Evolutionary conservation across 139 green algal species (phyloP).

Genomic region (Asterochloris sp.): DNA sequence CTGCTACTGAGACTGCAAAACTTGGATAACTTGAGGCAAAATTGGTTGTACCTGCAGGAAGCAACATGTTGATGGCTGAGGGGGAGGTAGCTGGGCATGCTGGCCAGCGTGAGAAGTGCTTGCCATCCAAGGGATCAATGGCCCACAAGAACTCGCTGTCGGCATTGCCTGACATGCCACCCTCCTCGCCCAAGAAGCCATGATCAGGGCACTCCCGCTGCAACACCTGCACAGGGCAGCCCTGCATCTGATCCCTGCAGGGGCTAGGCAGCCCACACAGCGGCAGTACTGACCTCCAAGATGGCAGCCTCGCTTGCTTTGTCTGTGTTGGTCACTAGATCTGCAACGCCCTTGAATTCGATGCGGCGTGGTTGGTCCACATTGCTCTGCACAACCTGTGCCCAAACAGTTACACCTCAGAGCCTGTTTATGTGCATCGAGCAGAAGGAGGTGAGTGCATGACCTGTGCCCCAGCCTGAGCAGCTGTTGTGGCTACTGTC

Average conservation of each 20-base stretch:
- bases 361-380: slow-evolving; percentile 70
- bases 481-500: neutral
- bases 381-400: slow-evolving; percentile 59
- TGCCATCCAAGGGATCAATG: slow-evolving; percentile 70
- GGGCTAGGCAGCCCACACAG: neutral
- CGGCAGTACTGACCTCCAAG: slow-evolving; percentile 29
- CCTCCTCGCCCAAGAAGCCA: slow-evolving; percentile 88
- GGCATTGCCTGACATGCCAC: slow-evolving; percentile 74
- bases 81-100: no score
- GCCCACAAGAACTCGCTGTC: slow-evolving; percentile 84
- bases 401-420: no score
- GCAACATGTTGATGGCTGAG: slow-evolving; percentile 6
- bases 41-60: slow-evolving; percentile 66
- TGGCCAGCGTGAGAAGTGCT: neutral
- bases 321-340: slow-evolving; percentile 80
- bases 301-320: slow-evolving; percentile 60
- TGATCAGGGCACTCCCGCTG: slow-evolving; percentile 51
- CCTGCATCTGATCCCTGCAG: neutral
- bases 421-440: neutral
- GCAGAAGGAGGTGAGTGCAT: neutral
- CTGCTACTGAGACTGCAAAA: slow-evolving; percentile 74
- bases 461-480: slow-evolving; percentile 11
- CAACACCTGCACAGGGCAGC: slow-evolving; percentile 31
- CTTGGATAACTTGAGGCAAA: slow-evolving; percentile 82
- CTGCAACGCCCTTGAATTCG: slow-evolving; percentile 64